A percentile compares a stretch with the other conserved stretches of the same genome.
Evolutionary conservation across 2,329 filamentous ascomycete species (phyloP).

Genomic region (Ceratocystis diversiconidia): DNA sequence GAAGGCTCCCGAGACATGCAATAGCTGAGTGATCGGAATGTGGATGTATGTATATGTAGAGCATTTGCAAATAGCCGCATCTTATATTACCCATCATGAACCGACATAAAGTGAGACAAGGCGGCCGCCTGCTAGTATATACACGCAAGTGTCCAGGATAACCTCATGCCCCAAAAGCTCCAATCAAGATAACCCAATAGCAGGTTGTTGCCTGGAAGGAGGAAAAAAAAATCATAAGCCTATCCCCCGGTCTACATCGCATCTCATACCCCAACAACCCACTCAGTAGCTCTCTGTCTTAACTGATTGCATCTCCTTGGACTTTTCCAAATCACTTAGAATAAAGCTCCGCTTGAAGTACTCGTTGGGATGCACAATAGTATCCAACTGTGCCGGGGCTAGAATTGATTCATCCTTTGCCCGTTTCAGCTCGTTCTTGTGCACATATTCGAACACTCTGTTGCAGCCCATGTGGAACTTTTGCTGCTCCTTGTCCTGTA

Average conservation of each 20-base stretch:
- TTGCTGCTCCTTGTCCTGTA: constrained; percentile 76
- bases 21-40: not conserved
- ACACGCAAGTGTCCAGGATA: too few relatives aligned
- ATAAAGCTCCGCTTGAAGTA: constrained; percentile 94
- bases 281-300: constrained; percentile 11
- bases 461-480: constrained; percentile 95
- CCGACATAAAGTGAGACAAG: too few relatives aligned
- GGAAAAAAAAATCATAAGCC: not conserved
- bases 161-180: too few relatives aligned
- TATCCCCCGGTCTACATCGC: not conserved
- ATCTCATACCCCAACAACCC: not conserved
- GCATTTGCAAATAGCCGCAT: not conserved
- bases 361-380: constrained; percentile 91
- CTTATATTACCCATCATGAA: too few relatives aligned
- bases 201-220: too few relatives aligned
- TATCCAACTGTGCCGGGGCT: constrained; percentile 68
- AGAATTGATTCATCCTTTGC: constrained; percentile 62
- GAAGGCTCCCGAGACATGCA: not conserved
- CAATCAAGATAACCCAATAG: too few relatives aligned
- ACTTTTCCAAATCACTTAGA: constrained; percentile 58
- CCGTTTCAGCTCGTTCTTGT: constrained; percentile 63
- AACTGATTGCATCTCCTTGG: not conserved
- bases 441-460: constrained; percentile 79
- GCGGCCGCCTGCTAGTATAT: too few relatives aligned
- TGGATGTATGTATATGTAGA: too few relatives aligned